Percentiles rank a stretch among this genome's conserved stretches.
Conservation (phyloP, 2,329 filamentous ascomycete genomes). For the Metarhizium anisopliae region DNA sequence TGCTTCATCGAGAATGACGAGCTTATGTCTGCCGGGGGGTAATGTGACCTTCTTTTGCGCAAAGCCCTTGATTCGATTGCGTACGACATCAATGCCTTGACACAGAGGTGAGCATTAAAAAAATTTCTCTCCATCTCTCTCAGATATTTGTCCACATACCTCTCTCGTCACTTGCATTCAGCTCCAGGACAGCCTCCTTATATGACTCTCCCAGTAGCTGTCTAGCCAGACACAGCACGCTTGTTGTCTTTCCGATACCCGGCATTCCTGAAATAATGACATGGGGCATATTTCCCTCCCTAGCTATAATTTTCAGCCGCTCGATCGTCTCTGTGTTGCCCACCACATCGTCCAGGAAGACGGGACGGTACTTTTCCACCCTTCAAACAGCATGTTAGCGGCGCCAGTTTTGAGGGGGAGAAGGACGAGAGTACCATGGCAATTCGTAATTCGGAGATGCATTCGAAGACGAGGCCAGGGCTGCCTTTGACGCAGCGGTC, state of each 20-base stretch:
- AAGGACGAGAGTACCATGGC: conserved; percentile 51
- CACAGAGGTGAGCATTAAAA: background rate
- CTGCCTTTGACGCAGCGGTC: conserved; percentile 48
- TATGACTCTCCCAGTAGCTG: conserved; percentile 88
- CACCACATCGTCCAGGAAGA: conserved; percentile 93
- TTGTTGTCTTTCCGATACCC: conserved; percentile 97
- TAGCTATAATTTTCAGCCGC: conserved; percentile 93
- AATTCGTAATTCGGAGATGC: conserved; percentile 58
- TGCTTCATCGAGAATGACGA: conserved; percentile 95
- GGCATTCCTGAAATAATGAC: conserved; percentile 99
- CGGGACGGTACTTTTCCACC: conserved; percentile 96
- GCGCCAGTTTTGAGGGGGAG: background rate
- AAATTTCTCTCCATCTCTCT: too few relatives aligned
- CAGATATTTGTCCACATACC: conserved; percentile 33
- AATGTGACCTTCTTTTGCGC: conserved; percentile 98
- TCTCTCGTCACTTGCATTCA: conserved; percentile 94
- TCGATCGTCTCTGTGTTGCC: conserved; percentile 98
- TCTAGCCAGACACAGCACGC: conserved; percentile 82
- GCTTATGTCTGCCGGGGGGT: conserved; percentile 81
- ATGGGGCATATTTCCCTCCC: conserved; percentile 98
- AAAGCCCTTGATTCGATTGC: conserved; percentile 96
- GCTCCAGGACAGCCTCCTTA: conserved; percentile 92
- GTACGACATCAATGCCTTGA: conserved; percentile 86
- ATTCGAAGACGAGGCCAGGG: conserved; percentile 39
- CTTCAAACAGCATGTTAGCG: conserved; percentile 33